These are phyloP conservation scores for Pleurozium schreberi DNA, from an alignment of 225 moss, liverwort and hornwort species.

Conservation along the genomic window DNA sequence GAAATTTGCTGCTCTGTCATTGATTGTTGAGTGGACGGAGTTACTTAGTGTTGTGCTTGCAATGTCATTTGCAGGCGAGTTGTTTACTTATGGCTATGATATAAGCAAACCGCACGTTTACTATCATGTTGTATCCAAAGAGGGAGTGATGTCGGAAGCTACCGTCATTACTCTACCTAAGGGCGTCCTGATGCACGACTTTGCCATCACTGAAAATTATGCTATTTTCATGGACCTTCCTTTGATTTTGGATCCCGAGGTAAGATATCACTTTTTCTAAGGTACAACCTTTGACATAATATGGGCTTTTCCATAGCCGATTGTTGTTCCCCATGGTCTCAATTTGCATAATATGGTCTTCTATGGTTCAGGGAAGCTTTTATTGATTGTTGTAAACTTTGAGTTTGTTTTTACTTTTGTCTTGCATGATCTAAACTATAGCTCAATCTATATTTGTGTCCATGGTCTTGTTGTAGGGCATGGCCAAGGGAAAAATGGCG, in stretches of 20 bases:
- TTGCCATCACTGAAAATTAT: neutral
- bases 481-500: slow-evolving; percentile 6
- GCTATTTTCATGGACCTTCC: neutral
- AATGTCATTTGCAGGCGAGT: neutral
- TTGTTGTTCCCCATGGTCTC: too few relatives aligned
- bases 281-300: neutral
- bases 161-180: neutral
- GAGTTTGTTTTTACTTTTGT: neutral
- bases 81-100: neutral
- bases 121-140: neutral
- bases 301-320: neutral
- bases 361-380: neutral
- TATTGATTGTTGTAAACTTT: neutral
- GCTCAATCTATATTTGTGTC: neutral
- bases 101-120: neutral
- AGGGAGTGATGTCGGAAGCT: neutral
- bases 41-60: neutral
- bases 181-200: neutral
- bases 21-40: neutral
- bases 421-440: neutral
- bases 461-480: slow-evolving; percentile 7
- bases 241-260: neutral
- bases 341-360: neutral
- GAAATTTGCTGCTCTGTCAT: neutral
- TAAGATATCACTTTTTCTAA: neutral